Base-by-base conservation (phyloP, 2,329 filamentous ascomycete genomes). In the Epichloe gansuensis region DNA sequence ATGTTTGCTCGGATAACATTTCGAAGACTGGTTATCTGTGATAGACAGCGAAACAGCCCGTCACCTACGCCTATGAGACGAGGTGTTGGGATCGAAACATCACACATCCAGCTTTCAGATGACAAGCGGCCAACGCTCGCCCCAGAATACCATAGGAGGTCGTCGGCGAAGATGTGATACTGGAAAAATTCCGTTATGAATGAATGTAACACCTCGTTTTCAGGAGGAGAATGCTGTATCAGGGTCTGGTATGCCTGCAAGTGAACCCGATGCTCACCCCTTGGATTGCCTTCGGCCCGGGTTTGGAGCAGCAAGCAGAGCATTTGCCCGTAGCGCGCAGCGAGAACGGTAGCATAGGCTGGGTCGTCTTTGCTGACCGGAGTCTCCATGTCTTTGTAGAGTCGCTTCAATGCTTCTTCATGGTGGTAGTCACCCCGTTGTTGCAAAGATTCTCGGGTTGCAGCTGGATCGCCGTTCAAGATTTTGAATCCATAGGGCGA, bases 51-150 rank as follows among this genome's bases (percentile, higher is more conserved):
- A 63, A 95, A 90, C 2, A 95, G 73, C 1, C 88, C 88, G 61
- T 95, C 89, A 42, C 86, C 82, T 28, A 95, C 84, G 23, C 90
- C 90, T 5, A 95, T 74, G 4, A 95, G 74, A n/a, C 78, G 74
- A 5, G 76, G 72, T 0, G 73, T 69, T 17, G 75, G 67, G 31
- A 77, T 72, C 3, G 69, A 62, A 1, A 67, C 58, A 41, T 67
- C 57, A 2, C 72, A 67, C 37, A 67, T 63, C 72, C 74, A 76
- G 43, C 72, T 67, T 50, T 74, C 70, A 0, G 67, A 67, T n/a
- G 69, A 68, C 8, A 75, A 61, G 7, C 67, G 69, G 13, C 62
- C 62, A 25, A 62, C 66, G 44, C 60, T 61, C 21, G 63, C 65
- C 56, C 67, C 69, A 15, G 72, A 72, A 52, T 74, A 72, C 62